Conservation (phyloP, 352 stramenopile species). For the Globisporangium carolinianum region DNA sequence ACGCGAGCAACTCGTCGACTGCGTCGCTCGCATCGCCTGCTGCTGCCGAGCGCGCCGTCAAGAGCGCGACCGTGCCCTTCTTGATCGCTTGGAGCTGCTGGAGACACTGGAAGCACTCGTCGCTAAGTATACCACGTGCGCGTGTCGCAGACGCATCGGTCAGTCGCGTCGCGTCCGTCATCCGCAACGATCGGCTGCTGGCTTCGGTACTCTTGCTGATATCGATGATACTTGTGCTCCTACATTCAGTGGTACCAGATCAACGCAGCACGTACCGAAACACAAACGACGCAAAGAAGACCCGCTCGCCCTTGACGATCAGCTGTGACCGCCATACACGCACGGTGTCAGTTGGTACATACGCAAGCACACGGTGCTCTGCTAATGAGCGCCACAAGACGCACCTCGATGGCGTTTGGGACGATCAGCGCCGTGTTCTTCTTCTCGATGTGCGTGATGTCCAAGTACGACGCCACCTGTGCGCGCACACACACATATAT, state of each 20-base stretch:
- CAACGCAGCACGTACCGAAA: conserved; percentile 38
- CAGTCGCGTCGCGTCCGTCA: too few species aligned
- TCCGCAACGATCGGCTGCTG: too few species aligned
- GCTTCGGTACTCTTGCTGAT: too few species aligned
- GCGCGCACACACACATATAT: neutral
- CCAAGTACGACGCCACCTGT: conserved; percentile 65
- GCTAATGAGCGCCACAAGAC: neutral
- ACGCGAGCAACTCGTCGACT: neutral
- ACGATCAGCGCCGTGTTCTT: conserved; percentile 84
- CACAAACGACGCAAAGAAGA: conserved; percentile 82
- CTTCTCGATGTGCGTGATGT: conserved; percentile 72
- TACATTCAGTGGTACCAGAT: too few species aligned
- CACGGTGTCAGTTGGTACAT: neutral
- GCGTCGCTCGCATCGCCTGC: conserved; percentile 1
- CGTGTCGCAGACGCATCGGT: too few species aligned
- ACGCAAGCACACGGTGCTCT: too few species aligned
- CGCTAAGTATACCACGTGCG: conserved; percentile 22
- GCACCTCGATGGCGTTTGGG: conserved; percentile 80
- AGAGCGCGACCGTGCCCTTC: conserved; percentile 50
- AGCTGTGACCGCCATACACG: conserved; percentile 21
- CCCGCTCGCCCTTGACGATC: conserved; percentile 55
- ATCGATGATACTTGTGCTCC: too few species aligned
- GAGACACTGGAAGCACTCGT: conserved; percentile 80
- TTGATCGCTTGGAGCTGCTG: conserved; percentile 72
- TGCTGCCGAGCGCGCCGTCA: conserved; percentile 19